A percentile compares a stretch with the other conserved stretches of the same genome.
Evolutionary conservation across 306 rosid species (phyloP).

Genomic region (Corylus avellana): DNA sequence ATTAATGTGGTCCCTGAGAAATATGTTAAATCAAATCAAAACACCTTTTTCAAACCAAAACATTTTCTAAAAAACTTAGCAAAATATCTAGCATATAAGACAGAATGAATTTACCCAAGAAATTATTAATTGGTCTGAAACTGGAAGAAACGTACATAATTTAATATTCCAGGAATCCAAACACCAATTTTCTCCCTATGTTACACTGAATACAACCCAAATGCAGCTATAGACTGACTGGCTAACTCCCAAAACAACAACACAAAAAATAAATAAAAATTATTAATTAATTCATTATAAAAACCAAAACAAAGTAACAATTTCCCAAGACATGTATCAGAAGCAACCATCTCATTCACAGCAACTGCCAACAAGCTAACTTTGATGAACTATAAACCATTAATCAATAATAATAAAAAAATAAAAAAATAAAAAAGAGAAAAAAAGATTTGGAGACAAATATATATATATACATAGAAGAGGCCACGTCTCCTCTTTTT

Average conservation of each 20-base stretch:
- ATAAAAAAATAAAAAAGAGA: neutral
- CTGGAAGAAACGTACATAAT: neutral
- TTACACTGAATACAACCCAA: neutral
- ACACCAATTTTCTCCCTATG: neutral
- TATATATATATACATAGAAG: slow-evolving; percentile 2
- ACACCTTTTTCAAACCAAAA: too few relatives aligned
- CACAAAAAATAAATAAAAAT: neutral
- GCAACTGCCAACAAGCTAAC: slow-evolving; percentile 23
- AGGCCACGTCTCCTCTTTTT: slow-evolving; percentile 32
- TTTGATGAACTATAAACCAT: neutral
- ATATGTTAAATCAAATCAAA: too few relatives aligned
- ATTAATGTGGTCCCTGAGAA: neutral
- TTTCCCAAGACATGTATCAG: slow-evolving; percentile 22
- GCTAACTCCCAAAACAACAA: neutral
- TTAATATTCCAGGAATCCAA: slow-evolving; percentile 14
- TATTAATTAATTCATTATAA: neutral
- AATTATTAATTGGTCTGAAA: slow-evolving; percentile 21
- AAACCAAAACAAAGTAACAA: neutral
- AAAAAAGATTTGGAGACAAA: neutral
- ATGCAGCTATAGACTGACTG: neutral
- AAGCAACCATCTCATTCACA: slow-evolving; percentile 14
- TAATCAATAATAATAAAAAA: neutral
- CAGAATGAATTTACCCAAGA: slow-evolving; percentile 36
- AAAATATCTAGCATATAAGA: slow-evolving; percentile 26
- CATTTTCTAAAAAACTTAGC: slow-evolving; percentile 7